A percentile compares a stretch with the other conserved stretches of the same genome.
Conservation (phyloP, 2,329 filamentous ascomycete species). For the Alternaria gaisen region DNA sequence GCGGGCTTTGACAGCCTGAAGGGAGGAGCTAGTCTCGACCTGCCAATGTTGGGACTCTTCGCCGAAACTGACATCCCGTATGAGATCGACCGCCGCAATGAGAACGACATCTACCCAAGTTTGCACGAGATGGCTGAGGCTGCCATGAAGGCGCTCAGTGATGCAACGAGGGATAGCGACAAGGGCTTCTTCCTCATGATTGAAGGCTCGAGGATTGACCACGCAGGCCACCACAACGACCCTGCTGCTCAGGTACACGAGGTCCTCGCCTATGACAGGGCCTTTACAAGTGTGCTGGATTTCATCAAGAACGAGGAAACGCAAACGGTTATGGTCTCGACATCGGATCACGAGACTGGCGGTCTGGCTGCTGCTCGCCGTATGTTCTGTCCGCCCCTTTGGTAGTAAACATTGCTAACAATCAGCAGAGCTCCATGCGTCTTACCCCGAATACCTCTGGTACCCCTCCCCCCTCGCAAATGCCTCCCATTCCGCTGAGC, state of each 20-base stretch:
- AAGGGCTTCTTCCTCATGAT: conserved; percentile 99
- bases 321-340: conserved; percentile 83
- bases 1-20: conserved; percentile 78
- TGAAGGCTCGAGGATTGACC: conserved; percentile 94
- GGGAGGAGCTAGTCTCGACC: conserved; percentile 70
- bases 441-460: conserved; percentile 79
- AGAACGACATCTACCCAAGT: conserved; percentile 83
- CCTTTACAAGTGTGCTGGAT: conserved; percentile 83
- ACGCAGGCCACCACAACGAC: conserved; percentile 76
- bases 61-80: conserved; percentile 86
- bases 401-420: conserved; percentile 17
- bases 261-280: conserved; percentile 91
- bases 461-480: conserved; percentile 83
- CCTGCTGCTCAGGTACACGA: conserved; percentile 72
- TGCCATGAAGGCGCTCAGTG: conserved; percentile 79
- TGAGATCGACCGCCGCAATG: conserved; percentile 85
- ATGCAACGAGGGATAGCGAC: conserved; percentile 82
- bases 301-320: conserved; percentile 79
- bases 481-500: conserved; percentile 77
- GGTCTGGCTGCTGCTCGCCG: conserved; percentile 83
- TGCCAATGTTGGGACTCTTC: conserved; percentile 88
- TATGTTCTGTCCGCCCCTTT: conserved; percentile 52
- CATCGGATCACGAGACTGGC: conserved; percentile 96
- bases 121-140: conserved; percentile 90
- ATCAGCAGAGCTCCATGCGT: conserved; percentile 62